phyloP scores from a whole-genome alignment of 2,329 filamentous ascomycete species.

The Apiospora marii region DNA sequence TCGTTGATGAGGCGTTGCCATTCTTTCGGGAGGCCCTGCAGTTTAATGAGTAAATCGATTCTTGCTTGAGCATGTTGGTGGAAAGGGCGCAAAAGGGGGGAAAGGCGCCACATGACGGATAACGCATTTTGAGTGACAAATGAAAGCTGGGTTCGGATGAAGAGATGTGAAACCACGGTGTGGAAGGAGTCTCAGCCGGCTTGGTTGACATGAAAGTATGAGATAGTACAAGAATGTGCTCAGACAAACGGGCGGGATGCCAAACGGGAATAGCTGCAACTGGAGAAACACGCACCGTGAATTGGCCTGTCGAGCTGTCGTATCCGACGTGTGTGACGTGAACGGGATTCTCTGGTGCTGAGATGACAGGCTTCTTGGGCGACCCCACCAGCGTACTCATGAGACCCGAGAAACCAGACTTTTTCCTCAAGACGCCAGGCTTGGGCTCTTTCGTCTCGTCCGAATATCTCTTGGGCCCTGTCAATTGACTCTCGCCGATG shows the following conservation, averaged over 20 bases:
- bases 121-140: not conserved
- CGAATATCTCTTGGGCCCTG: slow-evolving; percentile 75
- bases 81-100: slow-evolving; percentile 25
- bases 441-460: slow-evolving; percentile 76
- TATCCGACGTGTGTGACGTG: slow-evolving; percentile 98
- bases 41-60: slow-evolving; percentile 27
- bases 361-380: slow-evolving; percentile 90
- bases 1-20: slow-evolving; percentile 97
- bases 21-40: slow-evolving; percentile 90
- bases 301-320: slow-evolving; percentile 94
- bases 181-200: not conserved
- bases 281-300: slow-evolving; percentile 71
- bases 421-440: slow-evolving; percentile 73
- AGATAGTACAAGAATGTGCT: not conserved
- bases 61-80: not conserved
- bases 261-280: not conserved
- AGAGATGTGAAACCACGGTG: slow-evolving; percentile 13
- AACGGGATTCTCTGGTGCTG: slow-evolving; percentile 96
- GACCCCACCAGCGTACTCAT: slow-evolving; percentile 85
- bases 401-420: slow-evolving; percentile 87
- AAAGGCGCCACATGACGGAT: slow-evolving; percentile 2
- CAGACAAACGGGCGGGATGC: not conserved
- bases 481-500: slow-evolving; percentile 54
- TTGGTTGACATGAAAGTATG: not conserved
- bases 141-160: slow-evolving; percentile 4